Evolutionary conservation across 169 alveolate species (phyloP), one percentile per base, ranked within the genome.

Genomic region (Eimeria necatrix): DNA sequence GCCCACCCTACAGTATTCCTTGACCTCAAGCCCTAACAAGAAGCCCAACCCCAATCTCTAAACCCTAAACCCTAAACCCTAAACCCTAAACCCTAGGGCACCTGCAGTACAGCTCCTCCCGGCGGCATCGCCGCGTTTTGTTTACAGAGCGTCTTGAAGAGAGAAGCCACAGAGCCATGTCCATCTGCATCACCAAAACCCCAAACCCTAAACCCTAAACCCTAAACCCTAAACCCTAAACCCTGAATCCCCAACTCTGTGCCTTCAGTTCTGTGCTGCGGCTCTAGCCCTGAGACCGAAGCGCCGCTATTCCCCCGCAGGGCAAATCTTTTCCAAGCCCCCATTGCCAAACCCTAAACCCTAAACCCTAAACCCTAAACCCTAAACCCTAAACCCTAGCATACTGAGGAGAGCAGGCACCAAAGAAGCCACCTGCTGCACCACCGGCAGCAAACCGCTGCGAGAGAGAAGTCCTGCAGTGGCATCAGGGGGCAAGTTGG

Each of bases 191-290:
- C 24, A 12, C 81, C 51, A 32, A 71, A 71, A 26, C 81, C 81
- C 81, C 10, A 71, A 71, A 71, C 81, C 81, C 81, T 71, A 71
- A 71, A 71, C 81, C 76, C 76, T 64, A 64, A 64, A 64, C 76
- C 76, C 32, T 64, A 64, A 61, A 61, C 5, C 73, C 73, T 61
- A 6, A 20, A 20, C 74, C 26, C 74, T 18, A 68, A 48, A 16
- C 48, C 49, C n/a, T 22, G 26, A 14, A 68, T 41, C 4, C 26
- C 51, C 20, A 8, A 20, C 32, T 8, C 7, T 8, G 76, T 64
- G 76, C 20, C 76, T 64, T 1, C 46, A 20, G 9, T 22, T 64
- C 26, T 20, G 20, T n/a, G 48, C 9, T 3, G n/a, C n/a, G n/a
- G n/a, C n/a, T n/a, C n/a, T n/a, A n/a, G n/a, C n/a, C n/a, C n/a